phyloP scores from a whole-genome alignment of 2,329 filamentous ascomycete species.

The Lasiodiplodia sp. region DNA sequence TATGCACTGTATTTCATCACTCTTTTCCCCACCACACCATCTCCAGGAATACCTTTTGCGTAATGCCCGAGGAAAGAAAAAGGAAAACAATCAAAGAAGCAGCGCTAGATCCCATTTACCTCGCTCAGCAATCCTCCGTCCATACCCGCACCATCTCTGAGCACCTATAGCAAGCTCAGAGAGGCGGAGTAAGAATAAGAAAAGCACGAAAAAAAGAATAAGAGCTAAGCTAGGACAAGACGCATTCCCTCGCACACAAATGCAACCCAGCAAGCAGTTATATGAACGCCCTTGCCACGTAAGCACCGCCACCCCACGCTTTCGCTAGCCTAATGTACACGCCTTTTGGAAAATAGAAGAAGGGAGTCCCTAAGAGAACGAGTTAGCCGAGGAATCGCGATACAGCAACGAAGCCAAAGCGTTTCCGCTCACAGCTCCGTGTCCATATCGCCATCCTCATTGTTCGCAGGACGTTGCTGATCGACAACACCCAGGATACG shows the following conservation, averaged over 20 bases:
- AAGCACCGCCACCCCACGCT: not conserved
- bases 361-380: not conserved
- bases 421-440: conserved; percentile 16
- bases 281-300: not conserved
- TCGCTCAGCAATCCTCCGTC: not conserved
- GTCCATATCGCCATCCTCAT: conserved; percentile 22
- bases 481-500: conserved; percentile 54
- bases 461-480: not conserved
- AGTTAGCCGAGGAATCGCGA: not conserved
- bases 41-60: not conserved
- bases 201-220: not conserved
- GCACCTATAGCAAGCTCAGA: not conserved
- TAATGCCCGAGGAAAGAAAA: not conserved
- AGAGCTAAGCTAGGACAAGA: not conserved
- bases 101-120: not conserved
- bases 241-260: not conserved
- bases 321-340: not conserved
- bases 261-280: not conserved
- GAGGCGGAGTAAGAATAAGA: not conserved
- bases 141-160: not conserved
- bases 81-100: not conserved
- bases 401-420: not conserved
- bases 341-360: not conserved
- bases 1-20: not conserved
- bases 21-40: not conserved